Evolutionary conservation across 306 rosid species (phyloP), one percentile per base, ranked within the genome.

Genomic region (Dalbergia oliveri): DNA sequence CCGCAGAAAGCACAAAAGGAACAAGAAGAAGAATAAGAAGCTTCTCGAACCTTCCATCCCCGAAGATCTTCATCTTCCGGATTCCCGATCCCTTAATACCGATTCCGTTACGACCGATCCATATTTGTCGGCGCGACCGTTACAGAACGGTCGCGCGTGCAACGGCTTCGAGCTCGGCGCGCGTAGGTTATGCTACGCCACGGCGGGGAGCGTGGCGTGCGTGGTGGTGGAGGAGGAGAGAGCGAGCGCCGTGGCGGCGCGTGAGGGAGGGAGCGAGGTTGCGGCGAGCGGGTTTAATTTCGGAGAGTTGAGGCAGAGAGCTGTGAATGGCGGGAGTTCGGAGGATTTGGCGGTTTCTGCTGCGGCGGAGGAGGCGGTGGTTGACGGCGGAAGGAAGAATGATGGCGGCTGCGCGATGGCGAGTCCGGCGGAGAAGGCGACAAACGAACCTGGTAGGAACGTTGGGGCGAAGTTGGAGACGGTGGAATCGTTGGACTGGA

Each of bases 401-500:
- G 89, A 87, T 26, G 31, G 31, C 9, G 45, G 78, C 19, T 61
- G 33, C 0, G 82, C 9, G 41, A 90, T 81, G 54, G 73, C 49
- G 44, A 85, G 64, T 79, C 83, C 88, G 39, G 79, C 16, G 65
- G 83, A 77, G 86, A 89, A 84, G 78, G 87, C 84, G 58, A 85
- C 81, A 71, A 82, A 60, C 23, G 94, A 86, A 81, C 81, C 86
- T 5, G 88, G 83, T 57, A 90, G 91, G 19, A 82, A 11, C 23
- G 82, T 41, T n/a, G 71, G 66, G 60, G 61, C 78, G 54, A 91
- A 77, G 69, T 83, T 90, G 80, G 89, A 88, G 53, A 86, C 87
- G 0, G 84, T 81, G 19, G 88, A 83, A 73, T 95, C 98, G 26
- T 85, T 95, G 82, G 99, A 95, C 47, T 95, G 99, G 99, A 88